Conservation (phyloP, 2,329 filamentous ascomycete genomes). For the Aspergillus brasiliensis region DNA sequence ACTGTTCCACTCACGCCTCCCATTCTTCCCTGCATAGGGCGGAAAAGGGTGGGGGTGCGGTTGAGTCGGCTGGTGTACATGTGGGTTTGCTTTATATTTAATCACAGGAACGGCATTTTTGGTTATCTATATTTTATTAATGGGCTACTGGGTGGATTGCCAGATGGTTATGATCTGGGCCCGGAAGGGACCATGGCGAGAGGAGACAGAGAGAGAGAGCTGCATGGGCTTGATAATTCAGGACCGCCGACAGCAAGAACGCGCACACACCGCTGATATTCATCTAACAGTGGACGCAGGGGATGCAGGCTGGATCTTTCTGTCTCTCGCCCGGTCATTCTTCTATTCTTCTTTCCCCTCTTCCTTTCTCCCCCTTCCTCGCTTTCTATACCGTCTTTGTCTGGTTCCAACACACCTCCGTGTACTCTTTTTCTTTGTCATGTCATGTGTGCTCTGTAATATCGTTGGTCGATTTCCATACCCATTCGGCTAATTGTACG, state of each 20-base stretch:
- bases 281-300: constrained; percentile 10
- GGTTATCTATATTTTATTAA: constrained; percentile 7
- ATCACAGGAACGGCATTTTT: constrained; percentile 3
- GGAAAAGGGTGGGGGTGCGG: background rate
- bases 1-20: constrained; percentile 3
- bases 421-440: constrained; percentile 1
- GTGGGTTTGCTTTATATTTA: background rate
- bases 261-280: constrained; percentile 2
- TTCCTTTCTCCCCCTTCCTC: constrained; percentile 3
- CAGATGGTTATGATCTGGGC: background rate
- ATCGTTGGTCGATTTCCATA: constrained; percentile 4
- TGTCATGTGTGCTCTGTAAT: constrained; percentile 4
- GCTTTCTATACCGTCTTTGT: constrained; percentile 3
- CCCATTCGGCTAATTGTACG: constrained; percentile 5
- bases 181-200: background rate
- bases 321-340: background rate
- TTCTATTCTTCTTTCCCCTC: constrained; percentile 3
- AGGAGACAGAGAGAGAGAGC: background rate
- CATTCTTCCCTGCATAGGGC: constrained; percentile 4
- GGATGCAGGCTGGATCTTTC: constrained; percentile 8
- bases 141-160: constrained; percentile 7
- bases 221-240: background rate
- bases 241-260: background rate
- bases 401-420: constrained; percentile 12
- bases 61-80: constrained; percentile 2